Conservation (phyloP, 1,284 basidiomycete species). For the Vanrija sp. region DNA sequence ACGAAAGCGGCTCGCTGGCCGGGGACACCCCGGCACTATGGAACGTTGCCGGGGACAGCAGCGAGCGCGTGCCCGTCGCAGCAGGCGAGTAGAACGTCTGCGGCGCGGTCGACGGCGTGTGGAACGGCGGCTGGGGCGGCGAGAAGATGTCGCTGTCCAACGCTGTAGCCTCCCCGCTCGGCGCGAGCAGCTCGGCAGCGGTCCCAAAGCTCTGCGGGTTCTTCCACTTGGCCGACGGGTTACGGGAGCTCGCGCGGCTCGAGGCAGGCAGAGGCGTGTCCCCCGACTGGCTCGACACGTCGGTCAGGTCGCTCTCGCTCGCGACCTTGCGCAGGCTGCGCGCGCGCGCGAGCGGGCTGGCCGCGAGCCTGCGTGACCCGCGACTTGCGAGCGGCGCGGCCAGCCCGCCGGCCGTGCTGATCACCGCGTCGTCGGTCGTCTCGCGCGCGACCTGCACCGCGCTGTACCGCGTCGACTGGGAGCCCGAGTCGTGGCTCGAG, state of each 20-base stretch:
- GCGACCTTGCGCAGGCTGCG: constrained; percentile 42
- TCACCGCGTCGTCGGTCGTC: constrained; percentile 41
- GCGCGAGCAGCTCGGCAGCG: too few species aligned
- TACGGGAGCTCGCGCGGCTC: not conserved
- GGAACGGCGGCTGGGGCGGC: too few species aligned
- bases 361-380: constrained; percentile 39
- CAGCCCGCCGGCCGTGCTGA: constrained; percentile 39
- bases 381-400: constrained; percentile 34
- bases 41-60: too few species aligned
- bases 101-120: too few species aligned
- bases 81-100: too few species aligned
- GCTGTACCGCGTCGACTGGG: constrained; percentile 34
- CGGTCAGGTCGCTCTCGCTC: constrained; percentile 41
- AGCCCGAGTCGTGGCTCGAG: constrained; percentile 29
- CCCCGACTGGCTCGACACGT: constrained; percentile 3
- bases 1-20: too few species aligned
- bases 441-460: not conserved
- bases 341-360: constrained; percentile 24
- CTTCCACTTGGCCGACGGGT: not conserved
- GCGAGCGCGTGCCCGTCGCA: too few species aligned
- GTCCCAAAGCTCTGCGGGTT: not conserved
- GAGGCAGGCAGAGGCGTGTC: not conserved
- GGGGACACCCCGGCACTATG: too few species aligned
- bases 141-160: too few species aligned
- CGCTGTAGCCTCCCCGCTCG: too few species aligned